Conservation (phyloP, 2,329 filamentous ascomycete genomes). For the Xylariaceae sp. region DNA sequence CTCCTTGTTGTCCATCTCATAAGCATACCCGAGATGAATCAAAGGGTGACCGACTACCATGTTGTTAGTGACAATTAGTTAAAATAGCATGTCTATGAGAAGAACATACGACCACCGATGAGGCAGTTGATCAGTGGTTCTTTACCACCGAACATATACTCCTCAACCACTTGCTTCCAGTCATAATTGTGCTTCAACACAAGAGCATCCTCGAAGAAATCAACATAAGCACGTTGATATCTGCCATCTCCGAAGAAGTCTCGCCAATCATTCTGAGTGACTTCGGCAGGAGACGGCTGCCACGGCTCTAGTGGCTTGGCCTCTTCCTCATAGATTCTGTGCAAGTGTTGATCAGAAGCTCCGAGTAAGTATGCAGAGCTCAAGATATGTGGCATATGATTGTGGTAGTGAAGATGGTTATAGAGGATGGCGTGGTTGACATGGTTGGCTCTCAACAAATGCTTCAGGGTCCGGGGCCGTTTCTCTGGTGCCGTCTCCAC, state of each 20-base stretch:
- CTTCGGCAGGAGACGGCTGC: slow-evolving; percentile 77
- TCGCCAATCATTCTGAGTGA: slow-evolving; percentile 78
- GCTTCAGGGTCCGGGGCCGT: slow-evolving; percentile 76
- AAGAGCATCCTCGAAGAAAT: slow-evolving; percentile 92
- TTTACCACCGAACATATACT: slow-evolving; percentile 70
- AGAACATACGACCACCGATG: slow-evolving; percentile 65
- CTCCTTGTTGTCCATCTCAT: slow-evolving; percentile 79
- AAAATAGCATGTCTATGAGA: slow-evolving; percentile 5
- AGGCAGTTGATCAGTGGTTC: slow-evolving; percentile 77
- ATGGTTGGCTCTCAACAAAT: slow-evolving; percentile 87
- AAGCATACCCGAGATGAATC: slow-evolving; percentile 94
- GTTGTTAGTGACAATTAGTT: slow-evolving; percentile 27
- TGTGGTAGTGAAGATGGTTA: slow-evolving; percentile 69
- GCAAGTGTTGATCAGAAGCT: slow-evolving; percentile 65
- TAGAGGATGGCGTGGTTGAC: slow-evolving; percentile 81
- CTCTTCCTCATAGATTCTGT: slow-evolving; percentile 75
- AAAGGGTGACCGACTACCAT: slow-evolving; percentile 74
- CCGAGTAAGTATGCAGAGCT: slow-evolving; percentile 83
- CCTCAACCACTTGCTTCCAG: slow-evolving; percentile 70
- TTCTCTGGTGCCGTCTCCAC: slow-evolving; percentile 78
- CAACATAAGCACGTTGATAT: slow-evolving; percentile 86
- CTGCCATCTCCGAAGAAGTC: slow-evolving; percentile 72
- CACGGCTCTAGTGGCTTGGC: slow-evolving; percentile 69
- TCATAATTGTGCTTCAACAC: slow-evolving; percentile 69
- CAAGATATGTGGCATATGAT: slow-evolving; percentile 77